Evolutionary conservation across 1,284 basidiomycete species (phyloP), one percentile per base, ranked within the genome.

Genomic region (Sanghuangporus sanghuang): DNA sequence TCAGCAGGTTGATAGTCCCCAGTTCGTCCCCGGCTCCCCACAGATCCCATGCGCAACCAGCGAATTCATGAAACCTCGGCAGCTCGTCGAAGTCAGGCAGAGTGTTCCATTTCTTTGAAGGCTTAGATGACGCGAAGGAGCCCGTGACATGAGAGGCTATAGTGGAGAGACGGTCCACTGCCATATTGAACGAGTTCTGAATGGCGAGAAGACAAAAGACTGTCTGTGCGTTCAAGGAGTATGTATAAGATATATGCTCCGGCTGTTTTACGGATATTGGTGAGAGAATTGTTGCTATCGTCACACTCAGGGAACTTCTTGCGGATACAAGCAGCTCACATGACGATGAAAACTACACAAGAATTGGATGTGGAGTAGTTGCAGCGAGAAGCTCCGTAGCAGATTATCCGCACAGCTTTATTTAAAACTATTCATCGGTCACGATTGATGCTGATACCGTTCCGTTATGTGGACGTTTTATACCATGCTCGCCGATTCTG

Each of bases 21-120:
- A 91, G 76, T 69, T 90, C 77, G 67, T 91, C 89, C 18, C 85
- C 81, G 46, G 78, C 73, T 18, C 87, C 88, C 87, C 88, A 91
- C 2, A 90, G 79, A 1, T 77, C 78, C 89, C 89, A 91, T 1
- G 89, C 89, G 66, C 86, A 89, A 7, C 86, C 87, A 7, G 76
- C 71, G 64, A 83, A 77, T 57, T 85, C 76, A 65, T 84, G 80
- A 73, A 82, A 88, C 38, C 70, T 68, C 16, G 87, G 86, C 1
- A 89, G 75, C 64, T 88, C 82, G 68, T 88, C 85, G 68, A 83
- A 89, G 3, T 77, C 76, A 0, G 87, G 87, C 2, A 89, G 73
- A 3, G 56, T 67, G 44, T 63, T 49, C 64, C 64, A 65, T 42
- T 62, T 58, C 59, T 62, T 65, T 7, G 53, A 38, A 23, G 4